Conservation (phyloP, 352 stramenopile genomes). For the Pythium aristosporum region DNA sequence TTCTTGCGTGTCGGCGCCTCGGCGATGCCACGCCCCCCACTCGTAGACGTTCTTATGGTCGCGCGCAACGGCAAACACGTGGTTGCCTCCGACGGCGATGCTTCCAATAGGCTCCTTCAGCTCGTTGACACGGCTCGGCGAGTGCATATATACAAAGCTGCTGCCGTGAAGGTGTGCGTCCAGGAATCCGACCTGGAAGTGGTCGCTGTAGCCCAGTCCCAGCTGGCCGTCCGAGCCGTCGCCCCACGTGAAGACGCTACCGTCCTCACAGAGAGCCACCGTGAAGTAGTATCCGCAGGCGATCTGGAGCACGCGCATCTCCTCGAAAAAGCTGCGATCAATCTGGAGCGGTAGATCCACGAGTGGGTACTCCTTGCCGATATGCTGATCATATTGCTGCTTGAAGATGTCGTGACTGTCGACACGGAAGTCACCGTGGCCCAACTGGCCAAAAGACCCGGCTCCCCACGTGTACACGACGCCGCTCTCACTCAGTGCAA, state of each 20-base stretch:
- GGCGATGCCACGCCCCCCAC: slow-evolving; percentile 65
- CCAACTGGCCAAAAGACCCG: slow-evolving; percentile 65
- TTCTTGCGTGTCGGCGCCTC: slow-evolving; percentile 48
- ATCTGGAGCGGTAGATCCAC: slow-evolving; percentile 70
- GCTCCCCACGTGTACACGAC: slow-evolving; percentile 72
- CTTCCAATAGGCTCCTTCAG: slow-evolving; percentile 56
- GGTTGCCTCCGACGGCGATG: slow-evolving; percentile 63
- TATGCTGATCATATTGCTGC: slow-evolving; percentile 67
- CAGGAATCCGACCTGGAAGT: slow-evolving; percentile 65
- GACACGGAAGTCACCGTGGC: slow-evolving; percentile 58
- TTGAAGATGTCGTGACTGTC: slow-evolving; percentile 56
- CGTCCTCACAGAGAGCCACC: slow-evolving; percentile 66
- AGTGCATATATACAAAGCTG: slow-evolving; percentile 77
- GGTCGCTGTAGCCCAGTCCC: slow-evolving; percentile 59
- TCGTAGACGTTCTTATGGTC: slow-evolving; percentile 56
- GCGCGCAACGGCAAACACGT: slow-evolving; percentile 59
- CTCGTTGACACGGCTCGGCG: slow-evolving; percentile 51
- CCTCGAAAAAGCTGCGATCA: slow-evolving; percentile 69
- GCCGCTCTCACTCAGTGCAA: slow-evolving; percentile 58
- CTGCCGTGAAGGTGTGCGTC: slow-evolving; percentile 69
- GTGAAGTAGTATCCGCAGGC: slow-evolving; percentile 78
- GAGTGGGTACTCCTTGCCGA: slow-evolving; percentile 58
- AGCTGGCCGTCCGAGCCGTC: slow-evolving; percentile 76
- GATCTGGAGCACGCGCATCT: slow-evolving; percentile 69
- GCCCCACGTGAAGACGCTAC: slow-evolving; percentile 68